Evolutionary conservation across 2,329 filamentous ascomycete genomes (phyloP).

Genomic region (Purpureocillium lavendulum): DNA sequence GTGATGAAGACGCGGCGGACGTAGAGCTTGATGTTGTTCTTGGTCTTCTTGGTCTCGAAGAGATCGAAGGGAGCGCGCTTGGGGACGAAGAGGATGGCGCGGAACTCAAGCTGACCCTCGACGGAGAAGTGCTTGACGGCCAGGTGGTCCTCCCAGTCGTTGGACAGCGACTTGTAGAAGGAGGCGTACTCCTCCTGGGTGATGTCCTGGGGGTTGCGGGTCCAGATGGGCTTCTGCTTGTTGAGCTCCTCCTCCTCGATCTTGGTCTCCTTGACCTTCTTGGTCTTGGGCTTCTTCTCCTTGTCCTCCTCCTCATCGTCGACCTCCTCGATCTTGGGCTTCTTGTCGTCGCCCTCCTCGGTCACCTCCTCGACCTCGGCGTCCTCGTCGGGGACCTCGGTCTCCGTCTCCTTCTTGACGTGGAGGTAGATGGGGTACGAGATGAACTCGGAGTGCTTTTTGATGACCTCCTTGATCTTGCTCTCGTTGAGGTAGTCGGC

Average conservation of each 20-base stretch:
- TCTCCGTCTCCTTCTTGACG: conserved; percentile 98
- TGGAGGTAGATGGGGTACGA: conserved; percentile 99
- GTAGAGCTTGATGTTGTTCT: conserved; percentile 99
- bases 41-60: conserved; percentile 99
- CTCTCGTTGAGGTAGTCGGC: conserved; percentile 95
- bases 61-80: conserved; percentile 99
- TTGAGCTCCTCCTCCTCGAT: conserved; percentile 99
- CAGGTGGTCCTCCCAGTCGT: conserved; percentile 99
- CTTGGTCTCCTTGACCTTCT: conserved; percentile 98
- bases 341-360: conserved; percentile 81
- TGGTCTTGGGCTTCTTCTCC: conserved; percentile 95
- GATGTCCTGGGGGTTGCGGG: conserved; percentile 94
- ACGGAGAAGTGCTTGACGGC: conserved; percentile 99
- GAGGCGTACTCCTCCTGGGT: conserved; percentile 92
- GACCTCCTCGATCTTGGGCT: conserved; percentile 91
- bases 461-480: conserved; percentile 99
- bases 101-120: conserved; percentile 99
- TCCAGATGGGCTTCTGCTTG: conserved; percentile 99
- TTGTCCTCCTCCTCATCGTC: conserved; percentile 77
- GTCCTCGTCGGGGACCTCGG: conserved; percentile 94
- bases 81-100: conserved; percentile 97
- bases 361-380: conserved; percentile 61
- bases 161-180: conserved; percentile 99
- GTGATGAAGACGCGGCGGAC: conserved; percentile 99
- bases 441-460: conserved; percentile 99